phyloP scores from a whole-genome alignment of 257 asterid species.

The Capsicum baccatum region DNA sequence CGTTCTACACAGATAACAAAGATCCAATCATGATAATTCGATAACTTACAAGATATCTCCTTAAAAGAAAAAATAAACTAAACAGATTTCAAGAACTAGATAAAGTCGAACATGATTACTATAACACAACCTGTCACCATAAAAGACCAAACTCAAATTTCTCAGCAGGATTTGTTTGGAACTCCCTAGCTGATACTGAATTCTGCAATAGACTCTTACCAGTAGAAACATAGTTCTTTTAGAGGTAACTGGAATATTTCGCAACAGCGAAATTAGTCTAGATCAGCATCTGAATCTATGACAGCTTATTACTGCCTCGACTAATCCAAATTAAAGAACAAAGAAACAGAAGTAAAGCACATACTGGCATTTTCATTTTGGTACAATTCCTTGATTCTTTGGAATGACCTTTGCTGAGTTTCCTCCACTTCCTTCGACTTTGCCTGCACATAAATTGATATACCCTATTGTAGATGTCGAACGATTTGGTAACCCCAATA shows the following conservation, averaged over 20 bases:
- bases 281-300: conserved; percentile 16
- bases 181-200: not conserved
- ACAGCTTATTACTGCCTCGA: conserved; percentile 2
- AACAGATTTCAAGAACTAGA: conserved; percentile 15
- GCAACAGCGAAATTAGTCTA: not conserved
- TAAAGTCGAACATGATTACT: not conserved
- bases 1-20: conserved; percentile 52
- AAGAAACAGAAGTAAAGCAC: conserved; percentile 38
- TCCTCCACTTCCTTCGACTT: conserved; percentile 64
- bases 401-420: conserved; percentile 53
- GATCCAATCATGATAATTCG: not conserved
- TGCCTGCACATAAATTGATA: conserved; percentile 55
- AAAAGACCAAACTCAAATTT: conserved; percentile 7
- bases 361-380: conserved; percentile 69
- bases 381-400: conserved; percentile 62
- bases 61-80: not conserved
- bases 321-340: not conserved
- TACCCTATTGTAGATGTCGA: conserved; percentile 10
- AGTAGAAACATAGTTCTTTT: not conserved
- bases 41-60: conserved; percentile 1
- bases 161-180: not conserved
- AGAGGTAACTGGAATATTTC: conserved; percentile 3
- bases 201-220: not conserved
- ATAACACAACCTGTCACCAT: conserved; percentile 2
- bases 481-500: conserved; percentile 28